A percentile compares a stretch with the other conserved stretches of the same genome.
These are phyloP conservation scores for Hydnum rufescens DNA, from an alignment of 768 basidiomycete genomes.

Conservation along the genomic window DNA sequence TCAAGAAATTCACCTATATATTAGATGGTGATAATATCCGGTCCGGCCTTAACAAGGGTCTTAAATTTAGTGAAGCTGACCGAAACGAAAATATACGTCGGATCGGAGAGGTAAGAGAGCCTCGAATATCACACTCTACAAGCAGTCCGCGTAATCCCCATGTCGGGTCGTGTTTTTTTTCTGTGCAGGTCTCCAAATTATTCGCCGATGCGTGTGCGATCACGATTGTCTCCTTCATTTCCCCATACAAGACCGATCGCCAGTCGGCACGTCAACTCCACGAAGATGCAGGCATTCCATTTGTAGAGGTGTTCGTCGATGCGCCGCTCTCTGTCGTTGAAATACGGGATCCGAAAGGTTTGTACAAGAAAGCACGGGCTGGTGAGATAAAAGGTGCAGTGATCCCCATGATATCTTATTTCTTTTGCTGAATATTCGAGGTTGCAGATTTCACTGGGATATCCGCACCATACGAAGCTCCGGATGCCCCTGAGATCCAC, in stretches of 20 bases:
- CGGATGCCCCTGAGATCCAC: constrained; percentile 71
- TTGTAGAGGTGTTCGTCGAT: constrained; percentile 90
- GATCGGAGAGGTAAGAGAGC: constrained; percentile 63
- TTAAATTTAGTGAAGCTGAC: constrained; percentile 82
- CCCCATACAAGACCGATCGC: constrained; percentile 85
- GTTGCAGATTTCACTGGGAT: constrained; percentile 86
- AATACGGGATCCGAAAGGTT: constrained; percentile 84
- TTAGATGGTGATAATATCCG: constrained; percentile 93
- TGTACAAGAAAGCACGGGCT: constrained; percentile 90
- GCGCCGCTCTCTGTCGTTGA: constrained; percentile 80
- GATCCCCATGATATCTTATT: background rate
- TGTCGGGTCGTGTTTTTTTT: background rate
- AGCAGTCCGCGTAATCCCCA: background rate
- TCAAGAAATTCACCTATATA: constrained; percentile 70
- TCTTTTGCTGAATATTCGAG: background rate
- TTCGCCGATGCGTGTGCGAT: constrained; percentile 79
- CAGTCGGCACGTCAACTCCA: constrained; percentile 67
- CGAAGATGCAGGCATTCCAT: constrained; percentile 46
- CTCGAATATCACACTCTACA: background rate
- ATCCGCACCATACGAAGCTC: constrained; percentile 90
- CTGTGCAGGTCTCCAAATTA: constrained; percentile 69
- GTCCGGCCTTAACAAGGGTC: constrained; percentile 91
- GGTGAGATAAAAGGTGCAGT: constrained; percentile 82
- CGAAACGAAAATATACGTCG: constrained; percentile 90
- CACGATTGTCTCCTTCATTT: constrained; percentile 91